Evolutionary conservation across 2,329 filamentous ascomycete species (phyloP).

Genomic region (Sclerotinia glacialis): DNA sequence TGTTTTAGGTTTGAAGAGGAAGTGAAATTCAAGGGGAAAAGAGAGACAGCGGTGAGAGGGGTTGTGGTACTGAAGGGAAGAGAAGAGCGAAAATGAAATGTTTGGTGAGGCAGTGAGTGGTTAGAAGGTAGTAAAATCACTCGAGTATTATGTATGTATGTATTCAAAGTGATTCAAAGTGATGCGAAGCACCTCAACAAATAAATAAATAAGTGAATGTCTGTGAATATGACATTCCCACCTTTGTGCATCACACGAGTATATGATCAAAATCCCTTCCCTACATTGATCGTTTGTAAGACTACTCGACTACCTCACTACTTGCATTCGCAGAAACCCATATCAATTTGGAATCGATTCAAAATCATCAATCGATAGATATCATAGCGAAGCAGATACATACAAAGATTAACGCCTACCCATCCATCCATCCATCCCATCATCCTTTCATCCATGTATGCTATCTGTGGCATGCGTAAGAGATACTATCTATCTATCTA

Average conservation of each 20-base stretch:
- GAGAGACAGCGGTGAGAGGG: no score
- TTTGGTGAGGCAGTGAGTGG: background rate
- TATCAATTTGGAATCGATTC: no score
- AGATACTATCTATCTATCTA: background rate
- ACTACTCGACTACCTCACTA: no score
- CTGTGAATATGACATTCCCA: background rate
- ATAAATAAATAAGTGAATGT: background rate
- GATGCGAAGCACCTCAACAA: background rate
- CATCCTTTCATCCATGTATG: background rate
- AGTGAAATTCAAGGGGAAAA: no score
- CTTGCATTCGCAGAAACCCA: no score
- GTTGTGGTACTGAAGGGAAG: background rate
- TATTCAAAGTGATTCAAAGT: background rate
- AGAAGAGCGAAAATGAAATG: no score
- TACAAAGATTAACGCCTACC: no score
- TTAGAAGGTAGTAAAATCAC: background rate
- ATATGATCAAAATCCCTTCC: no score
- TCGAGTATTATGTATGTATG: slow-evolving; percentile 16
- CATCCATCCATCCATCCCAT: background rate
- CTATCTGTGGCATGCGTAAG: background rate
- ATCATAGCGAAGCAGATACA: no score
- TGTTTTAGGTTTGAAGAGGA: slow-evolving; percentile 45
- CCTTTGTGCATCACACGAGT: no score
- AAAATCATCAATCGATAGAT: no score
- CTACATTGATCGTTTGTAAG: no score